A percentile compares a stretch with the other conserved stretches of the same genome.
Conservation (phyloP, 2,329 filamentous ascomycete genomes). For the Lecanicillium sp. region DNA sequence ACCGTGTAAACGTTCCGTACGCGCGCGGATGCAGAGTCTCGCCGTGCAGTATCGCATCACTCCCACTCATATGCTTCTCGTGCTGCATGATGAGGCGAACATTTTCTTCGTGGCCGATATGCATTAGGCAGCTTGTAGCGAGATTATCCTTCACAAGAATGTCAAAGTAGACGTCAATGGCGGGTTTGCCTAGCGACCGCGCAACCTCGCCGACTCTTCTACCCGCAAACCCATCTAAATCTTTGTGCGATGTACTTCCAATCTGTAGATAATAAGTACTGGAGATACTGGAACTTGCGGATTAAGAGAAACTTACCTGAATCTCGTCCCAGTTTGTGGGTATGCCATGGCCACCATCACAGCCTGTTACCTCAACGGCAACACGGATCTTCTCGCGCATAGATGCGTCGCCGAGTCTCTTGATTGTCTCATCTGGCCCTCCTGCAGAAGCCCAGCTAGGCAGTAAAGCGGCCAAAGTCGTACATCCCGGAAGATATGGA, state of each 20-base stretch:
- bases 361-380: conserved; percentile 20
- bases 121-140: conserved; percentile 21
- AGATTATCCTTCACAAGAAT: conserved; percentile 19
- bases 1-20: conserved; percentile 21
- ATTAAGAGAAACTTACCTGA: too few species aligned
- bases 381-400: conserved; percentile 19
- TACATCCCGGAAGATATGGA: conserved; percentile 21
- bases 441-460: conserved; percentile 22
- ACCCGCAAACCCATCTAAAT: conserved; percentile 17
- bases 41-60: conserved; percentile 21
- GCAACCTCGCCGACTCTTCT: conserved; percentile 19
- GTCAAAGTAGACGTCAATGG: conserved; percentile 20
- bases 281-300: too few species aligned
- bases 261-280: too few species aligned
- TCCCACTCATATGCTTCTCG: conserved; percentile 21
- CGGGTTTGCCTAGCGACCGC: conserved; percentile 5
- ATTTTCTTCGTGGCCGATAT: conserved; percentile 22
- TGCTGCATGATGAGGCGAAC: conserved; percentile 22
- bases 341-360: conserved; percentile 23
- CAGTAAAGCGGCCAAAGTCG: conserved; percentile 19
- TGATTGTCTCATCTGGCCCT: conserved; percentile 18
- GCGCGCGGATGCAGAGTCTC: conserved; percentile 21
- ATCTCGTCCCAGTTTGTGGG: conserved; percentile 23
- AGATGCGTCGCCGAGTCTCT: conserved; percentile 16
- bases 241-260: conserved; percentile 15